Evolutionary conservation across 2,329 filamentous ascomycete genomes (phyloP).

Genomic region (Colletotrichum tabaci): DNA sequence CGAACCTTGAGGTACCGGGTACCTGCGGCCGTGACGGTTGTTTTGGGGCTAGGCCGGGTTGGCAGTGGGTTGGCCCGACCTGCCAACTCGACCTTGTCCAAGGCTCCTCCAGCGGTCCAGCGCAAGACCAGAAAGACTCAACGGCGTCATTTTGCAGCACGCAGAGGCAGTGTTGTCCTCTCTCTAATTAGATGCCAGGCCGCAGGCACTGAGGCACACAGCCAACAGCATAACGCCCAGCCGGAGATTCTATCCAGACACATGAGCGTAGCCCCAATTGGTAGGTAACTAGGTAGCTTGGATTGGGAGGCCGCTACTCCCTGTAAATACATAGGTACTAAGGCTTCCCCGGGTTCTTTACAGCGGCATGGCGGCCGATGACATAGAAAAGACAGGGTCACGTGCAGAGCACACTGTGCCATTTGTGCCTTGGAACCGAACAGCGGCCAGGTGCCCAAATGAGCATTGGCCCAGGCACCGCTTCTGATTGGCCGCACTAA

Average conservation of each 20-base stretch:
- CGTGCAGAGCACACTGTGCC: conserved; percentile 2
- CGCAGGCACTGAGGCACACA: not conserved
- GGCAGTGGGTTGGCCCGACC: conserved; percentile 39
- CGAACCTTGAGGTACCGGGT: conserved; percentile 31
- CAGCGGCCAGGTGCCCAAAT: conserved; percentile 34
- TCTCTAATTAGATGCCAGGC: not conserved
- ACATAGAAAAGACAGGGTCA: conserved; percentile 12
- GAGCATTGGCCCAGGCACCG: conserved; percentile 35
- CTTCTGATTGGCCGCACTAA: conserved; percentile 25
- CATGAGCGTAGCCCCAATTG: not conserved
- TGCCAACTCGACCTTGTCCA: conserved; percentile 24
- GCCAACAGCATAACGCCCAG: not conserved
- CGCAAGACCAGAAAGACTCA: conserved; percentile 15
- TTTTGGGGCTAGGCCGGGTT: conserved; percentile 41
- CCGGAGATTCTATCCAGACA: conserved; percentile 8
- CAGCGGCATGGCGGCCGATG: not conserved
- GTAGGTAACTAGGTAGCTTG: no score
- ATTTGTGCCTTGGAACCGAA: conserved; percentile 30
- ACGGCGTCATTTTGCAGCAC: conserved; percentile 15
- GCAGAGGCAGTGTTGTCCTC: conserved; percentile 3
- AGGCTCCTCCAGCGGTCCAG: not conserved
- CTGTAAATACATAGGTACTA: not conserved
- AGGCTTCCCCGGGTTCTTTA: not conserved
- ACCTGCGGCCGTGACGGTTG: conserved; percentile 33
- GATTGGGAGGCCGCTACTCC: not conserved